Conservation (phyloP, 805 yeast species). For the Brettanomyces sp. region DNA sequence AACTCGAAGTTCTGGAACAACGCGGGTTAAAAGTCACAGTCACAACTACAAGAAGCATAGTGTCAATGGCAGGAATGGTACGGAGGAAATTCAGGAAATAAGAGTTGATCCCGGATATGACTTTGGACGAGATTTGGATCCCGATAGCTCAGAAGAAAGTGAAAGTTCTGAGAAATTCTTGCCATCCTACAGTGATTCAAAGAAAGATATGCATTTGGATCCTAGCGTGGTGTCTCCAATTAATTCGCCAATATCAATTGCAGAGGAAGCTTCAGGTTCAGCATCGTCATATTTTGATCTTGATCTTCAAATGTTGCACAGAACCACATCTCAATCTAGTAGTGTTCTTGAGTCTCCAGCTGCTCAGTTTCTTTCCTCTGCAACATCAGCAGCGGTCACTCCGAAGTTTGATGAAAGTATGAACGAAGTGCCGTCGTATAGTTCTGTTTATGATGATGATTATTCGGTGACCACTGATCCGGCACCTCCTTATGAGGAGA, state of each 20-base stretch:
- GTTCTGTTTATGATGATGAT: constrained; percentile 21
- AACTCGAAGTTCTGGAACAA: too few species aligned
- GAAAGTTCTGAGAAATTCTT: constrained; percentile 8
- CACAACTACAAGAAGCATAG: not conserved
- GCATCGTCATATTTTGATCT: constrained; percentile 1
- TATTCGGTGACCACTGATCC: constrained; percentile 11
- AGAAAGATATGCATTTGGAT: constrained; percentile 12
- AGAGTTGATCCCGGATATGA: constrained; percentile 11
- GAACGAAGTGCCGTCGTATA: constrained; percentile 19
- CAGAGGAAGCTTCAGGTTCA: not conserved
- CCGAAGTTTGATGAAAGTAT: constrained; percentile 4
- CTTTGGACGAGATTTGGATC: constrained; percentile 8
- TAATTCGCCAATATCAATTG: not conserved
- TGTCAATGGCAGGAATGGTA: not conserved
- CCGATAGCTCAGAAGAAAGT: constrained; percentile 8
- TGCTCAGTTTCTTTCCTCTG: constrained; percentile 15
- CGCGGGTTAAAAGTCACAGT: not conserved
- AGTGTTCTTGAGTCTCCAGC: constrained; percentile 1
- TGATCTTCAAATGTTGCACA: not conserved
- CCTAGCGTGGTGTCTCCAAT: constrained; percentile 4
- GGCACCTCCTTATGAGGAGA: constrained; percentile 17
- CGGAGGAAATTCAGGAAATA: constrained; percentile 1
- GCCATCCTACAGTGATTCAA: constrained; percentile 19
- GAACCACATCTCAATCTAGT: not conserved
- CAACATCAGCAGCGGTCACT: constrained; percentile 7